phyloP scores from a whole-genome alignment of 495 filamentous ascomycete genomes.

The Neurospora sp. region DNA sequence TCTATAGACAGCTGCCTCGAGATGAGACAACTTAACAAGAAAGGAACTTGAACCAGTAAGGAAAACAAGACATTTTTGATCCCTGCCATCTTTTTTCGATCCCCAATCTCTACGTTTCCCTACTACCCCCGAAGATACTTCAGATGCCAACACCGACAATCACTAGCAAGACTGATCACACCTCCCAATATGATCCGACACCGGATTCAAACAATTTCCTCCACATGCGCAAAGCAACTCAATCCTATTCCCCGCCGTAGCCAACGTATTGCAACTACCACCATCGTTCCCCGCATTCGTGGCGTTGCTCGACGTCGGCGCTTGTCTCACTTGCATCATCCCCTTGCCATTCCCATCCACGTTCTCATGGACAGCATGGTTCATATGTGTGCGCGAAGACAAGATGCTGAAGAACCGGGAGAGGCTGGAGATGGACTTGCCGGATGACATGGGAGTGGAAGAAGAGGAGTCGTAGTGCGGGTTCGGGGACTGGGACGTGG shows the following conservation, averaged over 20 bases:
- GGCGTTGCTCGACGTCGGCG: background rate
- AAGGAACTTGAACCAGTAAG: background rate
- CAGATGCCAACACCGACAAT: background rate
- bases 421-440: background rate
- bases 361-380: background rate
- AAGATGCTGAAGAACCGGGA: background rate
- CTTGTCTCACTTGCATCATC: background rate
- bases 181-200: constrained; percentile 19
- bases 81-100: no score
- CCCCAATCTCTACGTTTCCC: background rate
- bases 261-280: background rate
- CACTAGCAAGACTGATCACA: constrained; percentile 19
- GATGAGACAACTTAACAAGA: background rate
- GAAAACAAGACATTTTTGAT: background rate
- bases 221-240: constrained; percentile 31
- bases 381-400: background rate
- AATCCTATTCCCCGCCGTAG: constrained; percentile 17
- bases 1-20: background rate
- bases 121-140: background rate
- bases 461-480: background rate
- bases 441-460: background rate
- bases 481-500: background rate
- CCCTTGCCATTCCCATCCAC: background rate
- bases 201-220: constrained; percentile 28
- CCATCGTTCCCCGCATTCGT: constrained; percentile 1